Conservation (phyloP, 257 asterid genomes). For the Solanum appendiculatum region DNA sequence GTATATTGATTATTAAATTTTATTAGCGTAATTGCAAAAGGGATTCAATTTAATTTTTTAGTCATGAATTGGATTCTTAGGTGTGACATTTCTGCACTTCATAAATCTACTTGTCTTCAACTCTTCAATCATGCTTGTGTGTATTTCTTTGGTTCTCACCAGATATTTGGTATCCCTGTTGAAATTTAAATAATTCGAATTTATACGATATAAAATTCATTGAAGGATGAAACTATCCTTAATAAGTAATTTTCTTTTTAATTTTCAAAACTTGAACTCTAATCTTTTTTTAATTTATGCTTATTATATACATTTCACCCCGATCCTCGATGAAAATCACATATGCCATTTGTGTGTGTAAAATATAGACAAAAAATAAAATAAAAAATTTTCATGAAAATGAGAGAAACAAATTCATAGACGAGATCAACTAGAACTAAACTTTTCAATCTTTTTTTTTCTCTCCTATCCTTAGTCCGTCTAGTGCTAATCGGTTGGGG, state of each 20-base stretch:
- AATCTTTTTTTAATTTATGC: too few species aligned
- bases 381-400: not conserved
- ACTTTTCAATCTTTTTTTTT: not conserved
- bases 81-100: not conserved
- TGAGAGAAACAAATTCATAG: not conserved
- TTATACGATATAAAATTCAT: accelerated
- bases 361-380: not conserved
- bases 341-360: not conserved
- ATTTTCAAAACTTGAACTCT: not conserved
- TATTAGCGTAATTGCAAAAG: not conserved
- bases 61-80: not conserved
- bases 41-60: not conserved
- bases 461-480: too few species aligned
- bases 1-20: not conserved
- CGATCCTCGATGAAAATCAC: not conserved
- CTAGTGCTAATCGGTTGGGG: too few species aligned
- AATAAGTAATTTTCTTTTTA: not conserved
- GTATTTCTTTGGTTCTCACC: not conserved
- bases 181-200: not conserved
- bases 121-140: not conserved
- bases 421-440: too few species aligned
- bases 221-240: not conserved
- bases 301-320: not conserved
- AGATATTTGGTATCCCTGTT: not conserved
- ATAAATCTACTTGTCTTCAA: not conserved